Evolutionary conservation across 805 yeast species (phyloP).

Genomic region (Metschnikowia peoriensis): DNA sequence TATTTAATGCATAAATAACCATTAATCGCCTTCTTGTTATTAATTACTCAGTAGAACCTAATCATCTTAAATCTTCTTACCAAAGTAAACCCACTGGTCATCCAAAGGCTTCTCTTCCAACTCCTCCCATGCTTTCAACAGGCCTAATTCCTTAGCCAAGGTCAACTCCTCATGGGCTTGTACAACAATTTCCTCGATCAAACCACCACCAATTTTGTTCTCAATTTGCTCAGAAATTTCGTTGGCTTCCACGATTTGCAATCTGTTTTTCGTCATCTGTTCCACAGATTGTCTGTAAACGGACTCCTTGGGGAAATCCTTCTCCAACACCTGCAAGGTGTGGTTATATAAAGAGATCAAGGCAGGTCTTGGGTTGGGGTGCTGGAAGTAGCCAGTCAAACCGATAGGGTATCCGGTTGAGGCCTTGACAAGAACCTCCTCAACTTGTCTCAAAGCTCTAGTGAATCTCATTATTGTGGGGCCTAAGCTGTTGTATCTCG

Average conservation of each 20-base stretch:
- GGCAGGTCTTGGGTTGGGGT: conserved; percentile 83
- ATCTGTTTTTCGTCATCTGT: conserved; percentile 66
- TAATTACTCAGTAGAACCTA: neutral
- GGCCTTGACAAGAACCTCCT: conserved; percentile 56
- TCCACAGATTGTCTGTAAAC: conserved; percentile 75
- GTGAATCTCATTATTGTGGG: conserved; percentile 37
- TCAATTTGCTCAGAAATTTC: conserved; percentile 68
- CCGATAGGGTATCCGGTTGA: conserved; percentile 76
- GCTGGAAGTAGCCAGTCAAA: conserved; percentile 71
- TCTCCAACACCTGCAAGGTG: conserved; percentile 57
- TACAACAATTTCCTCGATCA: conserved; percentile 76
- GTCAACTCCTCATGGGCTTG: conserved; percentile 81
- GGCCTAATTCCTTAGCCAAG: conserved; percentile 64
- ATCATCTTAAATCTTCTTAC: conserved; percentile 48
- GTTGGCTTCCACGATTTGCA: conserved; percentile 59
- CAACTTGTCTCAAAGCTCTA: conserved; percentile 41
- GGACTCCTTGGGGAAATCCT: conserved; percentile 67
- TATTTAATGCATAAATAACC: neutral
- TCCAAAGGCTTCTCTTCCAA: conserved; percentile 74
- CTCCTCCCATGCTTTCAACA: conserved; percentile 74
- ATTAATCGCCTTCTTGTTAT: neutral
- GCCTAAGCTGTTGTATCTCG: neutral
- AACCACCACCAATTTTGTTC: conserved; percentile 72
- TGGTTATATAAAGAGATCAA: conserved; percentile 66
- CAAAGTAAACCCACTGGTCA: conserved; percentile 84